phyloP scores from a whole-genome alignment of 2,329 filamentous ascomycete genomes.

The Monosporascus sp. region DNA sequence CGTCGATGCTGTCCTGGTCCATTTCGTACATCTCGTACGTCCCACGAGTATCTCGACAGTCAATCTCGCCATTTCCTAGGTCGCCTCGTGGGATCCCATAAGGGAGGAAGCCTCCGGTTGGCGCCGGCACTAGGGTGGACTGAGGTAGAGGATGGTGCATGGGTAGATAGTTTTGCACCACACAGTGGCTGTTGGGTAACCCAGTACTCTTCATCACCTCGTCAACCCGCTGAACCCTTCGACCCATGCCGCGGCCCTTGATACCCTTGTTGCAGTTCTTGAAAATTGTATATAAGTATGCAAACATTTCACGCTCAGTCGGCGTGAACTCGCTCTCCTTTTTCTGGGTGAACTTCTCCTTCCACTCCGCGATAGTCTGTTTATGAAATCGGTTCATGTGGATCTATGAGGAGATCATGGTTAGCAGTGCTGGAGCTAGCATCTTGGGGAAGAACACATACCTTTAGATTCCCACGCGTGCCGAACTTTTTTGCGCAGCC shows the following conservation, averaged over 20 bases:
- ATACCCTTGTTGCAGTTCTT: constrained; percentile 99
- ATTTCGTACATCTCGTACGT: constrained; percentile 43
- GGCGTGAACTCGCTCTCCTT: constrained; percentile 60
- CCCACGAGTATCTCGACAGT: constrained; percentile 22
- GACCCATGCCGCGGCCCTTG: constrained; percentile 87
- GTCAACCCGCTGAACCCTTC: constrained; percentile 47
- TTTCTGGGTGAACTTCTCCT: constrained; percentile 62
- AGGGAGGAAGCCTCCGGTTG: constrained; percentile 6
- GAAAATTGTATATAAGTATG: constrained; percentile 83
- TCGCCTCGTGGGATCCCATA: constrained; percentile 13
- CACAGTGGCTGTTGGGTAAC: constrained; percentile 9
- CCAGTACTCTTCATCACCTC: constrained; percentile 22
- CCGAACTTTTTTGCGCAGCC: constrained; percentile 85
- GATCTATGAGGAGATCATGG: background rate
- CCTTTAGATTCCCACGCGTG: constrained; percentile 88
- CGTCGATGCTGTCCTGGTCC: constrained; percentile 33
- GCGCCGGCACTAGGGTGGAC: constrained; percentile 9
- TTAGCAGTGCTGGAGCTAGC: background rate
- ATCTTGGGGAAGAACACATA: constrained; percentile 28
- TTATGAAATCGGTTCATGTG: constrained; percentile 94
- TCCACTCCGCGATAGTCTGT: constrained; percentile 64
- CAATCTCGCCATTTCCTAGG: constrained; percentile 5
- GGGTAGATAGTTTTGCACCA: constrained; percentile 12
- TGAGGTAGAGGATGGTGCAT: constrained; percentile 25
- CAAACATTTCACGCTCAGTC: constrained; percentile 69